phyloP scores from a whole-genome alignment of 192 early-diverging fungal genomes.

The Backusella tarrabulga region DNA sequence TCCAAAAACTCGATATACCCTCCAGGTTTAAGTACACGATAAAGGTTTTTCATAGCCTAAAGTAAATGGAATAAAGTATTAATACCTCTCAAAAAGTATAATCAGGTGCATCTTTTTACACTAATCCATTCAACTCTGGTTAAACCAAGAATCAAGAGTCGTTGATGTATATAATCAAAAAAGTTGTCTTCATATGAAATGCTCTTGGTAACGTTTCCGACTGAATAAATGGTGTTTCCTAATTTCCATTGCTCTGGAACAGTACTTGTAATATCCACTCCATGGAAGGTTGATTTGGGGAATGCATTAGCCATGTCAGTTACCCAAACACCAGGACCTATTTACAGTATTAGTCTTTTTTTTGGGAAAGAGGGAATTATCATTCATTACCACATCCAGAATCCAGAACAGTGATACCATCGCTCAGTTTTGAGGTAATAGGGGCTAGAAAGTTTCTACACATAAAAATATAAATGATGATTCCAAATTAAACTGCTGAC shows the following conservation, averaged over 20 bases:
- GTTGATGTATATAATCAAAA: conserved; percentile 37
- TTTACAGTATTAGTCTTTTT: not conserved
- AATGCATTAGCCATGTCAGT: conserved; percentile 49
- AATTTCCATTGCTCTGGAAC: conserved; percentile 28
- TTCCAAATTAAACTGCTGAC: not conserved
- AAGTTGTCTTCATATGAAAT: conserved; percentile 27
- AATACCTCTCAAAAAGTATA: not conserved
- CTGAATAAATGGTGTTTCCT: conserved; percentile 10
- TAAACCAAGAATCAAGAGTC: conserved; percentile 19
- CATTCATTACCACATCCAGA: conserved; percentile 21
- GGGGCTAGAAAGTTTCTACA: conserved; percentile 26
- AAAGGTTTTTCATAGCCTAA: conserved; percentile 21
- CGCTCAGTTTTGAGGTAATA: conserved; percentile 5
- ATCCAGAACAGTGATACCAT: conserved; percentile 31
- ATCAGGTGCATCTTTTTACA: not conserved
- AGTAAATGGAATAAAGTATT: not conserved
- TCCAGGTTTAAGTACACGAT: conserved; percentile 27
- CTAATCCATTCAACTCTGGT: conserved; percentile 23
- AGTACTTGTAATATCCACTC: conserved; percentile 44
- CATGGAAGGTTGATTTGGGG: conserved; percentile 45
- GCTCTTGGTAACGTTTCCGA: conserved; percentile 17
- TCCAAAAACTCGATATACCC: conserved; percentile 31
- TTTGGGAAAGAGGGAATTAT: no score
- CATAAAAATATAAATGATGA: not conserved
- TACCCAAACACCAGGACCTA: conserved; percentile 35